Base-by-base conservation (phyloP, 169 alveolate species). In the Eimeria necatrix region DNA sequence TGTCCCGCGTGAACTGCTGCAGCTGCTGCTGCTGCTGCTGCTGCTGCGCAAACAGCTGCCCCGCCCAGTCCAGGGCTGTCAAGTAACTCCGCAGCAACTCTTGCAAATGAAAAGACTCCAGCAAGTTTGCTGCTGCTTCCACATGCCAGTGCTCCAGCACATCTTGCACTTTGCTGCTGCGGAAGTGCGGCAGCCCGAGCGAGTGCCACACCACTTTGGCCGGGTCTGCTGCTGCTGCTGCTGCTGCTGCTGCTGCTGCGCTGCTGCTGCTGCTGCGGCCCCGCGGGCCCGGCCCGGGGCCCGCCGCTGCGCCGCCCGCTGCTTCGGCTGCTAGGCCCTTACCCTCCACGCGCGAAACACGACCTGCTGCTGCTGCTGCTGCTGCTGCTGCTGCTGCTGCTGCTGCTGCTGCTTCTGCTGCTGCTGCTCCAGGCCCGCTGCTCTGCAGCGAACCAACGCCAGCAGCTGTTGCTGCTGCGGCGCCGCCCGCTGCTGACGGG, bases 301-400 rank as follows among this genome's bases (percentile, higher is more conserved):
- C 24, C 4, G 24, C 85, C 20, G 59, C 51, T n/a, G n/a, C 20
- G 53, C 83, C 26, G 83, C 83, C 20, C 20, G 53, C 22, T 59
- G 68, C 4, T 53, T n/a, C 68, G 22, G 18, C 68, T 59, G n/a
- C 73, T 61, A 26, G n/a, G n/a, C n/a, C n/a, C n/a, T 1, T 59
- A 59, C 68, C 10, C 68, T n/a, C 68, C 10, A 59, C 9, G 68
- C 22, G 68, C 18, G 18, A 59, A n/a, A 59, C 3, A 4, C 18
- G 68, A 14, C 22, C 83, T 71, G 83, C 53, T 14, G 26, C 9
- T 18, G 12, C 16, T 71, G 83, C 83, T 71, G 83, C 83, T 9
- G 83, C 83, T 71, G 52, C 83, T 71, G 60, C 60, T 46, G 60
- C 85, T 16, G 26, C 85, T 74, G 85, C 85, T 74, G n/a, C 60